Conservation (phyloP, 1,139 yeast species). For the Yamadazyma buinensis region DNA sequence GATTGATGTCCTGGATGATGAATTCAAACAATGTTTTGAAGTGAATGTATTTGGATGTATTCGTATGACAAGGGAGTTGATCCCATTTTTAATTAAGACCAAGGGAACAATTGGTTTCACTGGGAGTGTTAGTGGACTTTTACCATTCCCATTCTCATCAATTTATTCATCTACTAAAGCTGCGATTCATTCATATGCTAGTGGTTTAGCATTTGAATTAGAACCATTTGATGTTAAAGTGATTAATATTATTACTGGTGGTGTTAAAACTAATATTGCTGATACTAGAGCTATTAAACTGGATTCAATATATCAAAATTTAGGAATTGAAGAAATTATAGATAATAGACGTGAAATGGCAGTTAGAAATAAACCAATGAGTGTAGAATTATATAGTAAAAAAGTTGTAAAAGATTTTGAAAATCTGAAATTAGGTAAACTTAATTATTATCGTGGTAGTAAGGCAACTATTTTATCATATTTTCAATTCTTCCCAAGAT, state of each 20-base stretch:
- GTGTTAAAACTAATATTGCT: slow-evolving; percentile 62
- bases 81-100: slow-evolving; percentile 56
- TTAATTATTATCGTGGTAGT: slow-evolving; percentile 53
- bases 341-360: slow-evolving; percentile 59
- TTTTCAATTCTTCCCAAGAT: slow-evolving; percentile 42
- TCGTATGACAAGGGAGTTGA: slow-evolving; percentile 57
- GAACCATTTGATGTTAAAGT: slow-evolving; percentile 73
- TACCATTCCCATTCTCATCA: slow-evolving; percentile 69
- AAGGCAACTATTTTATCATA: slow-evolving; percentile 38
- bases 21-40: slow-evolving; percentile 51
- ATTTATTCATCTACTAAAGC: slow-evolving; percentile 73
- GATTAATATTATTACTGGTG: slow-evolving; percentile 43
- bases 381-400: slow-evolving; percentile 52
- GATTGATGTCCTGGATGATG: slow-evolving; percentile 59
- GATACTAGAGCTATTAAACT: slow-evolving; percentile 50
- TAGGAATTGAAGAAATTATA: slow-evolving; percentile 47
- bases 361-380: slow-evolving; percentile 54
- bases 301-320: slow-evolving; percentile 51
- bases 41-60: slow-evolving; percentile 73
- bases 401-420: slow-evolving; percentile 51
- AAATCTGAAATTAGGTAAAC: slow-evolving; percentile 33
- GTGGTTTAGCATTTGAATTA: slow-evolving; percentile 60
- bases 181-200: slow-evolving; percentile 70
- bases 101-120: slow-evolving; percentile 73
- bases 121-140: slow-evolving; percentile 65